Percentiles rank a stretch among this genome's conserved stretches.
Conservation (phyloP, 1,139 yeast species). For the Williopsis jadinii region DNA sequence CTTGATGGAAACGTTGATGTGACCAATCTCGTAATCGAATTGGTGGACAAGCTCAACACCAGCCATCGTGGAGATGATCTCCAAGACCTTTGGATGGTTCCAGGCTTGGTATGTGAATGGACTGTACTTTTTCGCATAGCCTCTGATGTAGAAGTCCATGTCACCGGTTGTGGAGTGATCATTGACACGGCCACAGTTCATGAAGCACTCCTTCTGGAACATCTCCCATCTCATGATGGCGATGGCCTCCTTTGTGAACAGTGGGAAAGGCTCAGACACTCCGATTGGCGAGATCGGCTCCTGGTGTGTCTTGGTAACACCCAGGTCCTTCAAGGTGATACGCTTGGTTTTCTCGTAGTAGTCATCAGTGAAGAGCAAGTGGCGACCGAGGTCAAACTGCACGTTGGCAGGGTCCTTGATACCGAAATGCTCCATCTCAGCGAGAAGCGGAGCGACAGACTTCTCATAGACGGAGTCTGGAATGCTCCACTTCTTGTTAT, state of each 20-base stretch:
- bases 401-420: slow-evolving; percentile 7
- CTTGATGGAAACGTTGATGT: slow-evolving; percentile 37
- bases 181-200: slow-evolving; percentile 36
- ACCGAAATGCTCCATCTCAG: slow-evolving; percentile 6
- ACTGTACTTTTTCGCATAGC: slow-evolving; percentile 34
- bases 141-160: slow-evolving; percentile 29
- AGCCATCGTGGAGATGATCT: slow-evolving; percentile 44
- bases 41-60: slow-evolving; percentile 46
- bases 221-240: slow-evolving; percentile 47
- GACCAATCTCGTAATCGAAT: slow-evolving; percentile 50
- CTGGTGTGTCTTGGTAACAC: slow-evolving; percentile 18
- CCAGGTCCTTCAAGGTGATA: slow-evolving; percentile 42
- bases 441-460: slow-evolving; percentile 6
- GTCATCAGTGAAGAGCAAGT: slow-evolving; percentile 33
- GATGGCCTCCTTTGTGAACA: slow-evolving; percentile 50
- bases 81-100: slow-evolving; percentile 47
- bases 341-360: slow-evolving; percentile 32
- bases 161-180: slow-evolving; percentile 36
- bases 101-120: slow-evolving; percentile 48
- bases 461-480: slow-evolving; percentile 5
- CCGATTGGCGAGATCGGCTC: slow-evolving; percentile 39
- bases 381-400: slow-evolving; percentile 37
- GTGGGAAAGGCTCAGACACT: slow-evolving; percentile 48
- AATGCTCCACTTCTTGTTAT: slow-evolving; percentile 3
- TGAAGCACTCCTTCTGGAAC: slow-evolving; percentile 36